Conservation (phyloP, 2,329 filamentous ascomycete genomes). For the Volutella citrinella region DNA sequence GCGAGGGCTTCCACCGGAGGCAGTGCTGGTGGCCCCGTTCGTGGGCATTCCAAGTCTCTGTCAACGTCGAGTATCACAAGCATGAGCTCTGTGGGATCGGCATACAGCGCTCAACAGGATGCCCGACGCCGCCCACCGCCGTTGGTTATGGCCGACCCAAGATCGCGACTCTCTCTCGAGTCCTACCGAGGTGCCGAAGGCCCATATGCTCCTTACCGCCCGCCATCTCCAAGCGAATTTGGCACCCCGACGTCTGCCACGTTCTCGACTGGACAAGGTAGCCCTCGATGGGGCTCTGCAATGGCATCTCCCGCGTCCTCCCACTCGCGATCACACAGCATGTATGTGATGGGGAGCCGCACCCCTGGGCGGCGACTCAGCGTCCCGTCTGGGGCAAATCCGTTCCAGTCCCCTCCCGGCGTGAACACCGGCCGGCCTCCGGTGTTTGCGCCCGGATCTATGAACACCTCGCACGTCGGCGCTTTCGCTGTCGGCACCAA, state of each 20-base stretch:
- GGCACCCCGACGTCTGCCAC: conserved; percentile 82
- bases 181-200: conserved; percentile 63
- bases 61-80: conserved; percentile 86
- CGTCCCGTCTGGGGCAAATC: conserved; percentile 72
- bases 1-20: conserved; percentile 75
- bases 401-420: conserved; percentile 66
- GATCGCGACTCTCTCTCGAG: conserved; percentile 66
- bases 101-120: conserved; percentile 64
- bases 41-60: conserved; percentile 81
- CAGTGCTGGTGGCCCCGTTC: conserved; percentile 65
- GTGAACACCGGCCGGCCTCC: conserved; percentile 53
- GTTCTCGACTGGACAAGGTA: conserved; percentile 73
- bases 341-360: conserved; percentile 63
- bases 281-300: conserved; percentile 68
- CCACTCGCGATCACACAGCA: conserved; percentile 67
- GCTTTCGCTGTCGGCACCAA: conserved; percentile 56
- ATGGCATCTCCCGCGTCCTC: conserved; percentile 71
- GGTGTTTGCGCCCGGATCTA: conserved; percentile 50
- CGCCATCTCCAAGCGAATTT: conserved; percentile 68
- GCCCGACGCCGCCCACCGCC: conserved; percentile 73
- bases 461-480: conserved; percentile 53
- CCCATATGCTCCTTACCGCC: conserved; percentile 57
- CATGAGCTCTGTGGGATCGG: conserved; percentile 64
- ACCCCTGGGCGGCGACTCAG: conserved; percentile 74
- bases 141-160: conserved; percentile 76